Base-by-base conservation (phyloP, 129 eudicot species). In the Scalesia atractyloides region DNA sequence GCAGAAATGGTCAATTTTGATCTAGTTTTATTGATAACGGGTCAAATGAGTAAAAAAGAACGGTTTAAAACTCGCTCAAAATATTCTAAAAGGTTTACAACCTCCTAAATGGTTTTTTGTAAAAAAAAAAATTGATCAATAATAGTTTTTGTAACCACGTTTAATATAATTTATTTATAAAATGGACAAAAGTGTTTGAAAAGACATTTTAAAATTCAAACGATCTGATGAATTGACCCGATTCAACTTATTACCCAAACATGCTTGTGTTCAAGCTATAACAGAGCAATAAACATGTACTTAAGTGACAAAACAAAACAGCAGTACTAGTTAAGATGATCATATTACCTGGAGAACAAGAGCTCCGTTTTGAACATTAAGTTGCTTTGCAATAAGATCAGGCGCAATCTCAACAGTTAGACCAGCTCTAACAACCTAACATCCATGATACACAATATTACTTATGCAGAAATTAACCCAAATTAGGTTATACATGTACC, bases 361-460 rank as follows among this genome's bases (percentile, higher is more conserved):
- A 73, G 99, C 99, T 80, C 99, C 99, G 47, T 90, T 95, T 71
- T 91, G 91, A 71, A 88, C 97, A 83, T 95, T 95, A 66, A 95
- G 96, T 83, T 95, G 99, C 74, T 77, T 90, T 56, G 99, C 92
- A 82, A 95, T 73, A 69, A 84, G 81, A 82, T 95, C 99, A 4
- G 99, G 91, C 70, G 99, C 99, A 81, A 95, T 77, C 61, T 95
- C 97, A 49, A 90, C 76, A 85, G 84, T 88, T 48, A 95, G 73
- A 60, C 96, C 99, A 72, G 96, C 99, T 59, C 97, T 89, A 75
- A 84, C 86, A 81, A 73, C 97, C 99, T 95, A 65, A 48, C 37
- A 81, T 17, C 37, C 76, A 74, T n/a, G 36, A 33, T 65, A 41
- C 0, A 61, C 36, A 5, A 75, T 15, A 47, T 57, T 39, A 50